phyloP scores from a whole-genome alignment of 2,329 filamentous ascomycete species.

The Aspergillus novofumigatus region DNA sequence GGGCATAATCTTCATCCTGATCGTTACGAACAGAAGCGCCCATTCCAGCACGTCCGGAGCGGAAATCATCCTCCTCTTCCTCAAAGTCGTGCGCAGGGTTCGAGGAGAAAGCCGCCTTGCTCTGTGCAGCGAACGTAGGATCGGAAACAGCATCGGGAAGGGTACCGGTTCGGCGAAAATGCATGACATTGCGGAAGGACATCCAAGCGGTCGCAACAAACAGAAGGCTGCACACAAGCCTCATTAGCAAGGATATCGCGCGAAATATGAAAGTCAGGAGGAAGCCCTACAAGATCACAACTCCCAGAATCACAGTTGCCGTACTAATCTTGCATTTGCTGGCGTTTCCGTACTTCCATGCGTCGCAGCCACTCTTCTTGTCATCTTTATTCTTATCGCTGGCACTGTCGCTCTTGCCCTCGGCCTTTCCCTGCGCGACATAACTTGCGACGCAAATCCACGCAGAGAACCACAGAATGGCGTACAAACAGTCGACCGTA shows the following conservation, averaged over 20 bases:
- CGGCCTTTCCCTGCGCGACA: conserved; percentile 51
- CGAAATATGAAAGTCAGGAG: background rate
- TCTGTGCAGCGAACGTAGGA: conserved; percentile 47
- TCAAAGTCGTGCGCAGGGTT: conserved; percentile 44
- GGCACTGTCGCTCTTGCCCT: conserved; percentile 38
- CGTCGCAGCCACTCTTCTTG: conserved; percentile 47
- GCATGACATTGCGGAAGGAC: conserved; percentile 52
- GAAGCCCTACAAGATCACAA: conserved; percentile 53
- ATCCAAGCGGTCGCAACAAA: conserved; percentile 52
- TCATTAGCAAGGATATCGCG: background rate
- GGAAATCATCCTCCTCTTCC: conserved; percentile 44
- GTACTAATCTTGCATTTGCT: conserved; percentile 55
- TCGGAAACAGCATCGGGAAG: conserved; percentile 45
- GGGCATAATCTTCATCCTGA: conserved; percentile 49
- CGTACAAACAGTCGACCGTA: conserved; percentile 51
- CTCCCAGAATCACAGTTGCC: conserved; percentile 53
- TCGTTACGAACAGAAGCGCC: conserved; percentile 38
- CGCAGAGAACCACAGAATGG: conserved; percentile 57
- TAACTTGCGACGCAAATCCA: conserved; percentile 55
- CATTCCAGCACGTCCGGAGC: conserved; percentile 38
- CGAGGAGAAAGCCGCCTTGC: conserved; percentile 45
- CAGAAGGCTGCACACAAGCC: conserved; percentile 41
- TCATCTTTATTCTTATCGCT: conserved; percentile 31
- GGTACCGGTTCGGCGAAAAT: conserved; percentile 55
- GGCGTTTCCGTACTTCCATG: conserved; percentile 52